Evolutionary conservation across 2,329 filamentous ascomycete genomes (phyloP), one percentile per base, ranked within the genome.

Genomic region (Fusarium sp.): DNA sequence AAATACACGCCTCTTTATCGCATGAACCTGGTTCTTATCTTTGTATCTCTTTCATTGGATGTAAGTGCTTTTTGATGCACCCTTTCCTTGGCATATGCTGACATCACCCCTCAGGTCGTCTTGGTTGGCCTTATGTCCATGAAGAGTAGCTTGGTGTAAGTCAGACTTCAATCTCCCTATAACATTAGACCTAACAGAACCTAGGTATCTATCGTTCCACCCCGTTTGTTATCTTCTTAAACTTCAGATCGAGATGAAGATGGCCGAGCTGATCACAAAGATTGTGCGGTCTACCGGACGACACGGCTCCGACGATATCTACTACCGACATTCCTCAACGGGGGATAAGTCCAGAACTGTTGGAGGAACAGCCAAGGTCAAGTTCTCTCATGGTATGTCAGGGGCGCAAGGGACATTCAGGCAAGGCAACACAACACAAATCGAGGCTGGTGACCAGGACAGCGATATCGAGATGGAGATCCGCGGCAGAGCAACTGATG

Each of bases 201-300:
- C 9, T 6, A 81, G 80, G 0, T 82, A 79, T 9, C 64, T 82
- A 0, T 78, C 78, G 0, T 82, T 82, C n/a, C 85, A 87, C n/a
- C 85, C 86, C 0, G 79, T 88, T 0, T 85, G 84, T 9, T 88
- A 87, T 67, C 80, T 87, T 0, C 79, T 87, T 13, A 88, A 88
- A 59, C 80, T 88, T 9, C 84, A 87, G 56, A 87, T 88, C 65
- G 86, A 88, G 66, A 86, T 88, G 83, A 83, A 82, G 18, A 88
- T 88, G 85, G 85, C 86, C 58, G 84, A 85, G 29, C 82, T 88
- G 6, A 87, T 88, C 68, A 83, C 76, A 4, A 85, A 83, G 35
- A 77, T 81, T 4, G 73, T 81, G 1, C 68, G 66, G 0, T 71
- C 68, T 0, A 50, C 69, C 0, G 64, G 65, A 0, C 29, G 48